Percentiles rank a stretch among this genome's conserved stretches.
phyloP scores from a whole-genome alignment of 2,329 filamentous ascomycete species.

The Coniochaeta ligniaria region DNA sequence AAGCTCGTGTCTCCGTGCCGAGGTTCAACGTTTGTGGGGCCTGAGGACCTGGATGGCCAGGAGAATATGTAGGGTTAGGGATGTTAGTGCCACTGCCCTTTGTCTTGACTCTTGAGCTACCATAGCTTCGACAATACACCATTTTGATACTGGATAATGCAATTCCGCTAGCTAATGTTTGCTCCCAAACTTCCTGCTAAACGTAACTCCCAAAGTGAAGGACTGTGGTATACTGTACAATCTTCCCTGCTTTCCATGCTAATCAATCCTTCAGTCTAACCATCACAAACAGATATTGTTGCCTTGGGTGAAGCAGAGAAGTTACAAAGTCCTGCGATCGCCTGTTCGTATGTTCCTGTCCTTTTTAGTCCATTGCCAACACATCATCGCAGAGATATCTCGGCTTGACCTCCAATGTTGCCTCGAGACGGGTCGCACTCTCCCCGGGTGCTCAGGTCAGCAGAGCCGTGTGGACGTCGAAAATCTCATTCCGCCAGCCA shows the following conservation, averaged over 20 bases:
- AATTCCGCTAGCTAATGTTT: background rate
- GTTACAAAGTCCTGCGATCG: background rate
- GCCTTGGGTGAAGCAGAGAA: background rate
- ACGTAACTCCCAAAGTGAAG: background rate
- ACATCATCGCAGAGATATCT: background rate
- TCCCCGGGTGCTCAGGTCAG: background rate
- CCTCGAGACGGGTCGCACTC: background rate
- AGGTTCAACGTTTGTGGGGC: background rate
- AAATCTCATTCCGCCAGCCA: slow-evolving; percentile 84
- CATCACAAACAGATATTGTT: background rate
- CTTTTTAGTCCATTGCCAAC: background rate
- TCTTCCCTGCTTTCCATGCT: background rate
- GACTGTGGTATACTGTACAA: background rate
- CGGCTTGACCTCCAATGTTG: background rate
- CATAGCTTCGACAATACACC: background rate
- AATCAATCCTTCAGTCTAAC: background rate
- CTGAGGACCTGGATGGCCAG: background rate
- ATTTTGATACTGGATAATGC: background rate
- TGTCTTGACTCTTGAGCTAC: background rate
- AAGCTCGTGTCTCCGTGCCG: background rate
- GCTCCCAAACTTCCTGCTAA: background rate
- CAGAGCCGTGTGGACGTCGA: slow-evolving; percentile 40
- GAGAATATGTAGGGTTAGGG: background rate
- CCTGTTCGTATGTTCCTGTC: background rate
- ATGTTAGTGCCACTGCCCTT: background rate